phyloP scores from a whole-genome alignment of 306 rosid species.

The Fragaria ananassa region DNA sequence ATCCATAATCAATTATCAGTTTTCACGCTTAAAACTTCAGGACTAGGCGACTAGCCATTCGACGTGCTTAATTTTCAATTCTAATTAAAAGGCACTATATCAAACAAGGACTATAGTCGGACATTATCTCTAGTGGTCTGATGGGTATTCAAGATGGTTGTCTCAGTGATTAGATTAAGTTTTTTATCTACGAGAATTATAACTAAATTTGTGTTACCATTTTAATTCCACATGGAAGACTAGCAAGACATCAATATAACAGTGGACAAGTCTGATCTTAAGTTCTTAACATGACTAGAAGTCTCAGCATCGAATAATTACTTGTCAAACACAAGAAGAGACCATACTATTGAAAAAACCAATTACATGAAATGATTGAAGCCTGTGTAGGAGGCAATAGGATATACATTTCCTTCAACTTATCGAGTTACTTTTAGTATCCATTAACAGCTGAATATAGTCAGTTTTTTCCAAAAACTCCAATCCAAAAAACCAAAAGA shows the following conservation, averaged over 20 bases:
- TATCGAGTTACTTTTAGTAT: neutral
- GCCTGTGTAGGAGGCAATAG: neutral
- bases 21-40: neutral
- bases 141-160: neutral
- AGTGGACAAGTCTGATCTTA: neutral
- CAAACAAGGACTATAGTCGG: constrained; percentile 10
- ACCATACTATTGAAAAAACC: neutral
- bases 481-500: constrained; percentile 18
- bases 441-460: neutral
- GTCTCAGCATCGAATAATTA: neutral
- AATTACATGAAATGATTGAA: neutral
- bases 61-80: neutral
- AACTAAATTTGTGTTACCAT: neutral
- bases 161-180: neutral
- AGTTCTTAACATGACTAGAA: neutral
- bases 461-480: neutral
- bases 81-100: neutral
- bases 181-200: neutral
- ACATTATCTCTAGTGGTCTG: neutral
- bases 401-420: neutral
- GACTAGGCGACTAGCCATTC: neutral
- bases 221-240: neutral
- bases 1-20: neutral
- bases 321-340: neutral
- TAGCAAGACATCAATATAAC: neutral